These are phyloP conservation scores for Babjeviella inositovora DNA, from an alignment of 805 yeast genomes.

Conservation along the genomic window DNA sequence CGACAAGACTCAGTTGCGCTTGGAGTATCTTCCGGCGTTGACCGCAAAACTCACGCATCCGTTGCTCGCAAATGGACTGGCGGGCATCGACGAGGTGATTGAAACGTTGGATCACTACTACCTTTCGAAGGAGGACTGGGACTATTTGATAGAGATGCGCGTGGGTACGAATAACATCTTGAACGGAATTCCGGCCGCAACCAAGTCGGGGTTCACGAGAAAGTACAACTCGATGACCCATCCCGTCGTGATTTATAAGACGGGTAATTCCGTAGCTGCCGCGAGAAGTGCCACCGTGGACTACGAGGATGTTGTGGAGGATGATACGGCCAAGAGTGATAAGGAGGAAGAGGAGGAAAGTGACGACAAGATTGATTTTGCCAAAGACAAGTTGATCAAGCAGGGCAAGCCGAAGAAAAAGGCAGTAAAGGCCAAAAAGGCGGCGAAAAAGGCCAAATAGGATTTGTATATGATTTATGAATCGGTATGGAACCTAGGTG, in stretches of 20 bases:
- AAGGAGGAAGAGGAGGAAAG: slow-evolving; percentile 26
- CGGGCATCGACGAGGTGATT: slow-evolving; percentile 52
- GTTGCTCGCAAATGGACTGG: slow-evolving; percentile 33
- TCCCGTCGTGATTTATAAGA: slow-evolving; percentile 71
- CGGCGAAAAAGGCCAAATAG: too few species aligned
- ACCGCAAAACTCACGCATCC: slow-evolving; percentile 43
- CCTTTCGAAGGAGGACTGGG: slow-evolving; percentile 87
- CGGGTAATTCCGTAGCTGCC: slow-evolving; percentile 47
- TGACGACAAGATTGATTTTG: slow-evolving; percentile 26
- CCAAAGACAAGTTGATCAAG: slow-evolving; percentile 51
- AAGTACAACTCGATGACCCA: slow-evolving; percentile 63
- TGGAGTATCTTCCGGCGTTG: slow-evolving; percentile 59
- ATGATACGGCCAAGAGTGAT: slow-evolving; percentile 17
- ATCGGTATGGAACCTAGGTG: too few species aligned
- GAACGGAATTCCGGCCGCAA: slow-evolving; percentile 60
- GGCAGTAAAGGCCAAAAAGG: too few species aligned
- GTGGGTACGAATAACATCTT: slow-evolving; percentile 35
- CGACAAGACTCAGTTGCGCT: slow-evolving; percentile 55
- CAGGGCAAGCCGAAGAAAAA: slow-evolving; percentile 20
- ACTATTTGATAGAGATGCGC: slow-evolving; percentile 66
- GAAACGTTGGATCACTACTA: slow-evolving; percentile 73
- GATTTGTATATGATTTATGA: too few species aligned
- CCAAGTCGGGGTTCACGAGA: slow-evolving; percentile 77
- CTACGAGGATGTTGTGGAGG: slow-evolving; percentile 7
- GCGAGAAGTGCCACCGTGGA: slow-evolving; percentile 14